A percentile compares a stretch with the other conserved stretches of the same genome.
Evolutionary conservation across 495 filamentous ascomycete genomes (phyloP).

Genomic region (Staphylotrichum longicolle): DNA sequence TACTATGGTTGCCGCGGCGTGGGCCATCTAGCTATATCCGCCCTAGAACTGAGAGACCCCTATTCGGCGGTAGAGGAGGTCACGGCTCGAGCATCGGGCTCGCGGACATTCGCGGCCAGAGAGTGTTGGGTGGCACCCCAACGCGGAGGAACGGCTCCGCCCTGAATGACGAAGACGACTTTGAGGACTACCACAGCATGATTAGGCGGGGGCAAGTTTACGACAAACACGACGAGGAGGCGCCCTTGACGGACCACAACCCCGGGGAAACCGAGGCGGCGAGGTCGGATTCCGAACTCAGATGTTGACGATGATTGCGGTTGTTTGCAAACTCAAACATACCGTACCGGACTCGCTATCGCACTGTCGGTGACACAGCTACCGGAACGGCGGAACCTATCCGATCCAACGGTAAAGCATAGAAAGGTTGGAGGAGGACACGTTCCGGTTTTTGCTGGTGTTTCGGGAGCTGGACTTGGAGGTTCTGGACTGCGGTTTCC

Average conservation of each 20-base stretch:
- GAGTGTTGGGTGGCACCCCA: not conserved
- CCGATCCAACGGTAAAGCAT: conserved; percentile 2
- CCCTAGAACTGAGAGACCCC: not conserved
- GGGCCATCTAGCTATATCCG: not conserved
- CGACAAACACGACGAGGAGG: not conserved
- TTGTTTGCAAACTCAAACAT: too few species aligned
- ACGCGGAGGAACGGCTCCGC: not conserved
- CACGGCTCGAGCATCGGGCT: not conserved
- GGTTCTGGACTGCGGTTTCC: not conserved
- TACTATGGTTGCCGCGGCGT: conserved; percentile 18
- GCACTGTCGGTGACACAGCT: not conserved
- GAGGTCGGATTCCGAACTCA: not conserved
- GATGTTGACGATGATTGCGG: conserved; percentile 4
- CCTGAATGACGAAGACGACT: conserved; percentile 1
- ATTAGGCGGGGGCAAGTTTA: not conserved
- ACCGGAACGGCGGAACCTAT: not conserved
- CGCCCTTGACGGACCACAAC: not conserved
- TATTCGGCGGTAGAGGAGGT: not conserved
- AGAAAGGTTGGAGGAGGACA: too few species aligned
- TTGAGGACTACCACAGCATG: conserved; percentile 2
- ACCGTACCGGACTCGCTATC: not conserved
- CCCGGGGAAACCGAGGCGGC: not conserved
- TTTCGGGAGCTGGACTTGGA: too few species aligned
- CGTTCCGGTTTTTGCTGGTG: not conserved
- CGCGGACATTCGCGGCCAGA: conserved; percentile 2